Conservation (phyloP, 1,139 yeast genomes). For the Zygoascus meyerae region DNA sequence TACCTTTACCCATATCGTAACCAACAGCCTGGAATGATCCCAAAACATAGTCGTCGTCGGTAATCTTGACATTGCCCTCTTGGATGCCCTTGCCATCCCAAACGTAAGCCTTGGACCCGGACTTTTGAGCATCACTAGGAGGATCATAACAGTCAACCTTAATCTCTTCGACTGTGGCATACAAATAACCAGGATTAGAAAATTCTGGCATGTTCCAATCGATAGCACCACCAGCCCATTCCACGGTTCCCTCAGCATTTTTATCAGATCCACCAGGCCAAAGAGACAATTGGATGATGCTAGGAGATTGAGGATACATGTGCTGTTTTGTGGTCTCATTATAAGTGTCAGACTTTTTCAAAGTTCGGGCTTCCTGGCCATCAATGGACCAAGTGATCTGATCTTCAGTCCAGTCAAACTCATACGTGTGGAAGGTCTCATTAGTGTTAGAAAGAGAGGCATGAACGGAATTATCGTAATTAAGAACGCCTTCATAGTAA, state of each 20-base stretch:
- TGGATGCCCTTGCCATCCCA: constrained; percentile 47
- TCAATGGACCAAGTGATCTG: constrained; percentile 67
- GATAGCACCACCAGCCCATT: constrained; percentile 90
- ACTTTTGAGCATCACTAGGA: constrained; percentile 45
- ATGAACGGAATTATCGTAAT: constrained; percentile 56
- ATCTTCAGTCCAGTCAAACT: constrained; percentile 80
- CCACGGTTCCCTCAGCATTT: constrained; percentile 69
- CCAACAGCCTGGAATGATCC: constrained; percentile 62
- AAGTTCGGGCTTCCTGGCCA: constrained; percentile 62
- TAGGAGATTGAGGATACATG: constrained; percentile 85
- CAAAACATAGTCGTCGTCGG: constrained; percentile 55
- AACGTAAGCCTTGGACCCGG: constrained; percentile 51
- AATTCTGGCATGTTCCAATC: constrained; percentile 80
- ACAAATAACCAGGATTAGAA: constrained; percentile 68
- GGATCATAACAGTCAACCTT: constrained; percentile 63
- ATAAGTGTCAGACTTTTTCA: constrained; percentile 59
- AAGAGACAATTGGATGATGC: constrained; percentile 74
- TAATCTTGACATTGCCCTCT: constrained; percentile 46
- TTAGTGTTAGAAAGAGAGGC: constrained; percentile 48
- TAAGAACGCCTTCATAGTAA: constrained; percentile 67
- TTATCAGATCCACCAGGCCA: constrained; percentile 87
- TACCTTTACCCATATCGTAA: constrained; percentile 45
- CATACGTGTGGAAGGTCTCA: constrained; percentile 68
- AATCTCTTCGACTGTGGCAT: constrained; percentile 55
- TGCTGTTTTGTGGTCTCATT: constrained; percentile 56